phyloP scores from a whole-genome alignment of 2,329 filamentous ascomycete species.

The Fusarium xylarioides region DNA sequence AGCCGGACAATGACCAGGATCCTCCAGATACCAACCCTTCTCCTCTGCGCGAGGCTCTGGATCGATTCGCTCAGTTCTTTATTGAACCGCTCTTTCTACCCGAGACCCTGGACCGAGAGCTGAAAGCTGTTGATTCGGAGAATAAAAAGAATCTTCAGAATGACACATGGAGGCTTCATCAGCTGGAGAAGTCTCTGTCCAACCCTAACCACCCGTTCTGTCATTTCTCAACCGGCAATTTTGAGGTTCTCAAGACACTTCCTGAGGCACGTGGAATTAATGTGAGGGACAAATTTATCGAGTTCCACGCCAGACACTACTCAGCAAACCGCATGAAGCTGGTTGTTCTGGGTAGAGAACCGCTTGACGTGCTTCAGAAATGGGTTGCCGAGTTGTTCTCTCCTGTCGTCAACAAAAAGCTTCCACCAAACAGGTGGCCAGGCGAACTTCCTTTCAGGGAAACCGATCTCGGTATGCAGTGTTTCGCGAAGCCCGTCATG shows the following conservation, averaged over 20 bases:
- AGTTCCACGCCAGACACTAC: slow-evolving; percentile 89
- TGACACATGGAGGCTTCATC: slow-evolving; percentile 86
- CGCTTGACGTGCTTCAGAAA: slow-evolving; percentile 80
- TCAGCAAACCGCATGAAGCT: slow-evolving; percentile 94
- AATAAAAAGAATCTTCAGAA: slow-evolving; percentile 98
- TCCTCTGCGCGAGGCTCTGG: slow-evolving; percentile 79
- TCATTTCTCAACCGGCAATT: slow-evolving; percentile 91
- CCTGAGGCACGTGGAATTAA: slow-evolving; percentile 83
- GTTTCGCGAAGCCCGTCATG: slow-evolving; percentile 92
- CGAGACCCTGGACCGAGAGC: slow-evolving; percentile 85
- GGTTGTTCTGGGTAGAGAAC: slow-evolving; percentile 83
- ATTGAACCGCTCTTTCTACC: slow-evolving; percentile 86
- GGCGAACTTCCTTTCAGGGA: slow-evolving; percentile 60
- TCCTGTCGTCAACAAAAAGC: slow-evolving; percentile 80
- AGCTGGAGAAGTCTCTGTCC: slow-evolving; percentile 87
- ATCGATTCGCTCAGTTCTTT: slow-evolving; percentile 95
- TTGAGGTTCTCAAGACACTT: slow-evolving; percentile 83
- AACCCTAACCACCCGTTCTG: slow-evolving; percentile 89
- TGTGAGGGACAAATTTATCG: slow-evolving; percentile 89
- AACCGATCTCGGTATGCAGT: slow-evolving; percentile 69
- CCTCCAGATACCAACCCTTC: slow-evolving; percentile 65
- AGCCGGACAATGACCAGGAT: slow-evolving; percentile 69
- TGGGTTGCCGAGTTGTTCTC: slow-evolving; percentile 90
- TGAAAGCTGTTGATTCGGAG: slow-evolving; percentile 91
- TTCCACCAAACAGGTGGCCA: slow-evolving; percentile 68